Evolutionary conservation across 1,284 basidiomycete genomes (phyloP).

Genomic region (Ganoderma meredithae): DNA sequence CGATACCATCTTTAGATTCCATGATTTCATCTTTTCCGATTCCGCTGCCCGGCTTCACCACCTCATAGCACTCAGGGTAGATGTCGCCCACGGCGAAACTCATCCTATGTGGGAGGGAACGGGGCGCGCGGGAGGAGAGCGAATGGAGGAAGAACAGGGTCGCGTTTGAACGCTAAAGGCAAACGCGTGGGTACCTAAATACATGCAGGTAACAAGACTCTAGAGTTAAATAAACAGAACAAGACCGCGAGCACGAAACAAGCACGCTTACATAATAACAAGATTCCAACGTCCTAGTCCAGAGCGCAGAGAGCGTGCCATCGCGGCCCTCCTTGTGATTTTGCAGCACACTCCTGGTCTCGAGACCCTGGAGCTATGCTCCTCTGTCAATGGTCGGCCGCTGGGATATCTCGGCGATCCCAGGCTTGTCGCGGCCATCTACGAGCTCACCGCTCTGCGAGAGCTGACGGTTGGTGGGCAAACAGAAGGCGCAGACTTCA

Average conservation of each 20-base stretch:
- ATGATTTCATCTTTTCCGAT: constrained; percentile 3
- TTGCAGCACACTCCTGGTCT: neutral
- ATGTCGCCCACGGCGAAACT: neutral
- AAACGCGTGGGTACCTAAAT: too few species aligned
- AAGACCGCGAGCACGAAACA: too few species aligned
- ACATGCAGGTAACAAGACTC: too few species aligned
- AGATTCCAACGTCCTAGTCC: too few species aligned
- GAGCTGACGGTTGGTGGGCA: neutral
- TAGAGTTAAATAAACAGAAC: too few species aligned
- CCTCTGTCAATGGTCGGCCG: neutral
- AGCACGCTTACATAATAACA: too few species aligned
- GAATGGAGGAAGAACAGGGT: too few species aligned
- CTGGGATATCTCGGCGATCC: neutral
- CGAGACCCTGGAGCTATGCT: neutral
- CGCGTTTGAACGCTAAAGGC: too few species aligned
- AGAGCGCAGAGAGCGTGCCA: neutral
- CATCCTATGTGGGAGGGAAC: too few species aligned
- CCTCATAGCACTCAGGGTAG: neutral
- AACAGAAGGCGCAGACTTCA: neutral
- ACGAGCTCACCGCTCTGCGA: neutral
- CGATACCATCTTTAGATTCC: neutral
- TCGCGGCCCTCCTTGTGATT: neutral
- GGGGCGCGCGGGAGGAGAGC: too few species aligned
- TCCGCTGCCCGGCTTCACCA: neutral
- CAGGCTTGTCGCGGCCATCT: neutral